Percentiles rank a stretch among this genome's conserved stretches.
phyloP scores from a whole-genome alignment of 352 stramenopile species.

The Globisporangium yorkense region DNA sequence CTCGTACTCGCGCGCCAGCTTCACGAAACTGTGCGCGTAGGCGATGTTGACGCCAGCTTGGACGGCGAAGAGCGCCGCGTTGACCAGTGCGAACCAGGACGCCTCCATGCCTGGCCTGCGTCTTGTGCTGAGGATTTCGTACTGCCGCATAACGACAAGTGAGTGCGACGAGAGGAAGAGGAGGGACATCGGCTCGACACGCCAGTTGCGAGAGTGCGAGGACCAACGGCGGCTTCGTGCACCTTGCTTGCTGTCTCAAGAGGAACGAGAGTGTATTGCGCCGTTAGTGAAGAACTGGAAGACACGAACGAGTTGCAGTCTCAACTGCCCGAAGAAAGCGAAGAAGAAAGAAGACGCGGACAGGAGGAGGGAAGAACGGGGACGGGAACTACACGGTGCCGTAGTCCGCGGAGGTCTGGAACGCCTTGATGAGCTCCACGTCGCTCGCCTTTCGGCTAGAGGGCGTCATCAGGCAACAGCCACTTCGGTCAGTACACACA shows the following conservation, averaged over 20 bases:
- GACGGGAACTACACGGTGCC: slow-evolving; percentile 31
- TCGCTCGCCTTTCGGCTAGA: slow-evolving; percentile 19
- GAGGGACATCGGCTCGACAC: slow-evolving; percentile 2
- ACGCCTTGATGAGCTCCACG: slow-evolving; percentile 38
- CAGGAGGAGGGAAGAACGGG: too few relatives aligned
- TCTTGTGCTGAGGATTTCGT: slow-evolving; percentile 3
- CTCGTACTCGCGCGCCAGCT: slow-evolving; percentile 48
- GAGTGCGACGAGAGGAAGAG: slow-evolving; percentile 12
- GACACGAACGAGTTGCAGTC: neutral
- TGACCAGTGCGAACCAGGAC: slow-evolving; percentile 44
- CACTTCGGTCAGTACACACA: neutral
- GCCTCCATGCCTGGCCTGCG: neutral
- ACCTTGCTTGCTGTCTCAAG: too few relatives aligned
- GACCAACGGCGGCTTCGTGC: too few relatives aligned
- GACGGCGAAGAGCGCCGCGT: slow-evolving; percentile 49
- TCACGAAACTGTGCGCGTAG: slow-evolving; percentile 52
- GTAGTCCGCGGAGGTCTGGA: slow-evolving; percentile 45
- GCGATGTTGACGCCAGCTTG: slow-evolving; percentile 63
- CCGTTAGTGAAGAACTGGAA: neutral
- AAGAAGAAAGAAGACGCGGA: neutral
- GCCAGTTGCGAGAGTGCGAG: slow-evolving; percentile 6
- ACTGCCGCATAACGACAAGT: slow-evolving; percentile 9
- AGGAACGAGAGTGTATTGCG: neutral
- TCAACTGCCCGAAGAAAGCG: neutral
- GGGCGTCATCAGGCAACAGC: neutral